Evolutionary conservation across 176 grass and related monocot species (phyloP), one percentile per base, ranked within the genome.

Genomic region (Olyra latifolia): DNA sequence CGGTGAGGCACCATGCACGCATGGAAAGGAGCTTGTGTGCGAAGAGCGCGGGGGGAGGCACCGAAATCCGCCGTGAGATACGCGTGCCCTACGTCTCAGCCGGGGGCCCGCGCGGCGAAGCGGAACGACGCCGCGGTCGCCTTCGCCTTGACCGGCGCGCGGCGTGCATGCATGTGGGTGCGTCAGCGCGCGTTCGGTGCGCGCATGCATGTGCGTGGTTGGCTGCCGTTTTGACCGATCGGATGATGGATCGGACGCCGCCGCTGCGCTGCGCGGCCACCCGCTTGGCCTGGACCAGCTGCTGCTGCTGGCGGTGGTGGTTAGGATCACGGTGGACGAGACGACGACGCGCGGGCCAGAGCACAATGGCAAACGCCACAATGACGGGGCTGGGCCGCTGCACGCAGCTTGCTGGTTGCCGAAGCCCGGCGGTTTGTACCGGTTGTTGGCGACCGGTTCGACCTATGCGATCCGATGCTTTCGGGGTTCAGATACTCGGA

Each of bases 61-160:
- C 71, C 62, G 71, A 47, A 72, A 78, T 83, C 74, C 48, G 74
- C 74, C 48, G 48, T 46, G 74, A 28, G 86, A 88, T 83, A 78
- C n/a, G 86, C 48, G 35, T 83, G 86, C 66, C 79, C 3, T 32
- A 24, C 22, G 45, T 39, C 27, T 17, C 66, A 76, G 71, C 69
- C 39, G 46, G 53, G 38, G 55, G 5, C 58, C 24, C 27, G 41
- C 59, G 74, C 38, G 70, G 53, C 8, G 20, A 23, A 50, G 75
- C 9, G 42, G 42, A 43, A 4, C 17, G 17, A 12, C 50, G 35
- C 20, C 6, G 0, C 0, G 8, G 20, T 4, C 43, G 42, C 28
- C 7, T 3, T 50, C 52, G 28, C 30, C 80, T 75, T 39, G 39
- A 68, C n/a, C 75, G 47, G n/a, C n/a, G n/a, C n/a, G n/a, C n/a